Percentiles rank a stretch among this genome's conserved stretches.
Evolutionary conservation across 2,329 filamentous ascomycete genomes (phyloP).

Genomic region (Botrytis tulipae): DNA sequence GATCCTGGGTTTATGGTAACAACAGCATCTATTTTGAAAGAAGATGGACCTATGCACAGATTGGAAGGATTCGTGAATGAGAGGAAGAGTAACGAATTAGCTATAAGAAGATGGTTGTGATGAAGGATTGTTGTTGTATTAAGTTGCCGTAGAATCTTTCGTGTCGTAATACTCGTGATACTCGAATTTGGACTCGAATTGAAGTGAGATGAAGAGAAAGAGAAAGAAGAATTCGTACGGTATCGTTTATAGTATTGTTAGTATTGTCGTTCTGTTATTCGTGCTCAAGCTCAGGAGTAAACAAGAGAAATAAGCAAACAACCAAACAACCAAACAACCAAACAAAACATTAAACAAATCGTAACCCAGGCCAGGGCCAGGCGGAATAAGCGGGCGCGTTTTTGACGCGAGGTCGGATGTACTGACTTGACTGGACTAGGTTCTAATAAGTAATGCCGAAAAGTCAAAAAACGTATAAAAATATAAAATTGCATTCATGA

Average conservation of each 20-base stretch:
- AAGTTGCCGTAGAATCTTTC: not conserved
- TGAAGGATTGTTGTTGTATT: conserved; percentile 1
- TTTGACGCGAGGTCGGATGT: conserved; percentile 9
- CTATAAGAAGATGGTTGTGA: not conserved
- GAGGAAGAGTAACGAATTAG: not conserved
- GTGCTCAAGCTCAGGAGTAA: conserved; percentile 14
- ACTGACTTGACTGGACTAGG: not conserved
- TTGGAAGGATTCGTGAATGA: not conserved
- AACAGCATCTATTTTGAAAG: conserved; percentile 28
- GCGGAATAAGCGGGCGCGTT: conserved; percentile 15
- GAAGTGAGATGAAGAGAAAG: not conserved
- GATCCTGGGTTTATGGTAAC: conserved; percentile 18
- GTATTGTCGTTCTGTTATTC: conserved; percentile 15
- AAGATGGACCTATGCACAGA: conserved; percentile 15
- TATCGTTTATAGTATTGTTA: not conserved
- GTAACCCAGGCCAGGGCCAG: conserved; percentile 11
- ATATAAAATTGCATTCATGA: not conserved
- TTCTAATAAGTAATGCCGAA: conserved; percentile 11
- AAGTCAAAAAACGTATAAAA: not conserved
- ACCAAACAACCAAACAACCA: conserved; percentile 18
- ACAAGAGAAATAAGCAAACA: conserved; percentile 16
- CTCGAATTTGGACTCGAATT: conserved; percentile 1
- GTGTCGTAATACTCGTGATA: not conserved
- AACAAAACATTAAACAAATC: conserved; percentile 18
- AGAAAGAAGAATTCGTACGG: not conserved